Conservation (phyloP, 306 rosid species). For the Begonia fuchsioides region DNA sequence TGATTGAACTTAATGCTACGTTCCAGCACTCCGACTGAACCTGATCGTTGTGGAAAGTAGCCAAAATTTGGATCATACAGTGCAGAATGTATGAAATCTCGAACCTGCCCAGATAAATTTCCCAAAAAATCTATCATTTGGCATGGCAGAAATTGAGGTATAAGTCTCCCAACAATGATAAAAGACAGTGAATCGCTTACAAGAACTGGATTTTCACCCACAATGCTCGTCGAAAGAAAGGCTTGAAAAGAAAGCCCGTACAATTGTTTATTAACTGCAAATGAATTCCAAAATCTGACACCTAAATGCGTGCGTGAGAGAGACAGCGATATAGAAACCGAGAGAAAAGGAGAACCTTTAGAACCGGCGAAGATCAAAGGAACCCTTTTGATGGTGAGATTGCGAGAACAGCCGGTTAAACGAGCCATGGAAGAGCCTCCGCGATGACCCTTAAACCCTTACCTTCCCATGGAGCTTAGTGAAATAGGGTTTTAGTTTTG, state of each 20-base stretch:
- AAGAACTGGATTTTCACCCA: conserved; percentile 66
- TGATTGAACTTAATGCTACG: conserved; percentile 52
- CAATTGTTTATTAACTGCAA: conserved; percentile 23
- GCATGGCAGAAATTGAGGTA: conserved; percentile 1
- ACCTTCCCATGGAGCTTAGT: no score
- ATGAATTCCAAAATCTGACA: conserved; percentile 3
- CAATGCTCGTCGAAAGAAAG: conserved; percentile 52
- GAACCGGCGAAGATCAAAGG: conserved; percentile 10
- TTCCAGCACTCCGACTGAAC: conserved; percentile 72
- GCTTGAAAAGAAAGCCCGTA: conserved; percentile 21
- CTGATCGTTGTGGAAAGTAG: conserved; percentile 58
- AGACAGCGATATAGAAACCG: neutral
- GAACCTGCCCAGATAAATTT: conserved; percentile 37
- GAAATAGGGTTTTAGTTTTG: no score
- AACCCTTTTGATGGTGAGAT: conserved; percentile 5
- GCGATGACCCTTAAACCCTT: neutral
- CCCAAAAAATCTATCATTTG: conserved; percentile 4
- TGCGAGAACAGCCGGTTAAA: conserved; percentile 4
- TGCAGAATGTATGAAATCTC: conserved; percentile 87
- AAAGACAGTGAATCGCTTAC: conserved; percentile 23
- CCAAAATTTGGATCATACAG: conserved; percentile 73
- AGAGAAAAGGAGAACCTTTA: conserved; percentile 26
- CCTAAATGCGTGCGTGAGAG: neutral
- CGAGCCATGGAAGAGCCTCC: neutral
- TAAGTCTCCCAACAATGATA: neutral